A percentile compares a stretch with the other conserved stretches of the same genome.
phyloP scores from a whole-genome alignment of 257 asterid genomes.

The Nyctanthes arbortristis region DNA sequence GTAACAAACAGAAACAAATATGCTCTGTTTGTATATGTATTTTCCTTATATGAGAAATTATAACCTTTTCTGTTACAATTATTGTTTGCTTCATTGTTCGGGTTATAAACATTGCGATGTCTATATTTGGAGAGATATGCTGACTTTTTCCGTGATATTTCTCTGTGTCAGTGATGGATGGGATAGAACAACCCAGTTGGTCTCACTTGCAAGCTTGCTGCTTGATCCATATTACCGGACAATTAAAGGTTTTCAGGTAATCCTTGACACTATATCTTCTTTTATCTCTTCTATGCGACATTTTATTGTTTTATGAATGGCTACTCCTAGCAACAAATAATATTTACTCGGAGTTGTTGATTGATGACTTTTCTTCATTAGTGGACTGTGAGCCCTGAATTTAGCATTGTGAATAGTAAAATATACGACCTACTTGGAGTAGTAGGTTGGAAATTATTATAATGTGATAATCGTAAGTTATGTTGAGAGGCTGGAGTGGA shows the following conservation, averaged over 20 bases:
- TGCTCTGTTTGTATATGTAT: neutral
- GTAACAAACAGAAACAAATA: neutral
- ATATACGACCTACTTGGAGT: no score
- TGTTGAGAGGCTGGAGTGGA: neutral
- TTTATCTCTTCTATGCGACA: neutral
- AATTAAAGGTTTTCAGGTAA: constrained; percentile 91
- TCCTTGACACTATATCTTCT: constrained; percentile 20
- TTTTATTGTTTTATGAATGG: neutral
- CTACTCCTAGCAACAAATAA: neutral
- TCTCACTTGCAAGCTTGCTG: constrained; percentile 89
- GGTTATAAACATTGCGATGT: neutral
- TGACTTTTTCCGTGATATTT: constrained; percentile 24
- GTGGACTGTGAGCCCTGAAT: constrained; percentile 1
- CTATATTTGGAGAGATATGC: constrained; percentile 1
- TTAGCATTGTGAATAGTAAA: neutral
- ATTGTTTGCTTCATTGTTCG: constrained; percentile 18
- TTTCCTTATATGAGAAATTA: constrained; percentile 11
- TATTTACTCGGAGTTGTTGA: neutral
- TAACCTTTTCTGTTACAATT: constrained; percentile 12
- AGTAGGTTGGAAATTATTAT: no score
- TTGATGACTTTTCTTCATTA: neutral
- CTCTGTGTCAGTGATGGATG: constrained; percentile 86
- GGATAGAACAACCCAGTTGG: constrained; percentile 97
- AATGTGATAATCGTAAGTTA: neutral
- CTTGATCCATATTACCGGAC: constrained; percentile 98